Evolutionary conservation across 352 stramenopile genomes (phyloP).

Genomic region (Phytophthora hibernalis): DNA sequence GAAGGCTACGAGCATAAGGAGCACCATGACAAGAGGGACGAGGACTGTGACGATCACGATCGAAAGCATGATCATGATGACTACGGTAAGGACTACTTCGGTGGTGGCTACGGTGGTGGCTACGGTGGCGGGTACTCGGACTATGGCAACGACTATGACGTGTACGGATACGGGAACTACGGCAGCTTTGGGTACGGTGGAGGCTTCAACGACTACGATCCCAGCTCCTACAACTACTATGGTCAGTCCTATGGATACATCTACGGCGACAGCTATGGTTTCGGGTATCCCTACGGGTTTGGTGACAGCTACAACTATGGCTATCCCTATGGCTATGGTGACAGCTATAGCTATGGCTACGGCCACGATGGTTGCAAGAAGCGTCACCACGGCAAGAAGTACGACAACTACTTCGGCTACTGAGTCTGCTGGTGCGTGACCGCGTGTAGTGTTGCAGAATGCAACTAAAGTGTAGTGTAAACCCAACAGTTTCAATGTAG

Average conservation of each 20-base stretch:
- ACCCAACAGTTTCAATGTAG: background rate
- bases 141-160: constrained; percentile 4
- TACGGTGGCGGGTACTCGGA: background rate
- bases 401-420: too few relatives aligned
- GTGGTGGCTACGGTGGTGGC: background rate
- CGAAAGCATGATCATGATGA: background rate
- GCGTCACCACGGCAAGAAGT: too few relatives aligned
- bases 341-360: background rate
- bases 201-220: constrained; percentile 2
- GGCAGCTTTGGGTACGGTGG: background rate
- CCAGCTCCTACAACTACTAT: background rate
- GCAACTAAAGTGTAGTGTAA: background rate
- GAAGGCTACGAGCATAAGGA: constrained; percentile 1
- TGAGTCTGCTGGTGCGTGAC: too few relatives aligned
- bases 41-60: background rate
- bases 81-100: too few relatives aligned
- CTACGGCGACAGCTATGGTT: background rate
- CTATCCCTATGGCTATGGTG: background rate
- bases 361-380: constrained; percentile 1
- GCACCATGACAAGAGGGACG: background rate
- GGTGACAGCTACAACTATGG: background rate
- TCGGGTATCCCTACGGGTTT: too few relatives aligned
- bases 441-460: too few relatives aligned
- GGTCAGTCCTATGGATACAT: background rate
- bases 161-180: background rate